Conservation (phyloP, 2,329 filamentous ascomycete species). For the Corynespora cassiicola region DNA sequence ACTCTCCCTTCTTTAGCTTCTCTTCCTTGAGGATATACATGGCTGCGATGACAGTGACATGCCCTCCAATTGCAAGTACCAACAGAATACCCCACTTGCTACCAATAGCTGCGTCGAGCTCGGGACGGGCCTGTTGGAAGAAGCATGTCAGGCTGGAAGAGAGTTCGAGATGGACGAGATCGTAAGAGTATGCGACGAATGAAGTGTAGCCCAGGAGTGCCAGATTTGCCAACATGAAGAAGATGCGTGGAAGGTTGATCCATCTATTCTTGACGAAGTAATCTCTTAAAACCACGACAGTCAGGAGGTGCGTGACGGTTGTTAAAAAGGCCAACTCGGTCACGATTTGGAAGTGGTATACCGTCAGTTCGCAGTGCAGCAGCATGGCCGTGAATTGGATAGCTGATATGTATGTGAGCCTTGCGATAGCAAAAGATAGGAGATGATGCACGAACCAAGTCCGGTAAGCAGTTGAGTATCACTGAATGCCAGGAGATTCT, state of each 20-base stretch:
- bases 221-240: constrained; percentile 40
- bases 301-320: constrained; percentile 36
- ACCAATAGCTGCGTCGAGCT: constrained; percentile 27
- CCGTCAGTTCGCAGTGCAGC: constrained; percentile 35
- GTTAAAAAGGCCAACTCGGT: constrained; percentile 38
- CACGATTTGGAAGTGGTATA: constrained; percentile 40
- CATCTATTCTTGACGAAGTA: constrained; percentile 40
- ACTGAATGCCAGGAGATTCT: constrained; percentile 37
- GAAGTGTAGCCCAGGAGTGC: constrained; percentile 36
- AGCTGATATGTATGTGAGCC: too few relatives aligned
- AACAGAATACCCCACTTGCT: constrained; percentile 34
- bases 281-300: constrained; percentile 32
- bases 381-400: constrained; percentile 40
- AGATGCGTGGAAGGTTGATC: constrained; percentile 39
- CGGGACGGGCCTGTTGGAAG: constrained; percentile 28
- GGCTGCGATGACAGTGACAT: constrained; percentile 34
- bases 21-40: constrained; percentile 33
- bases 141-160: constrained; percentile 33
- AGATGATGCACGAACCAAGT: too few relatives aligned
- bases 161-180: constrained; percentile 26
- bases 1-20: constrained; percentile 20
- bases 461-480: constrained; percentile 40
- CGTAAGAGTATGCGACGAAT: constrained; percentile 37
- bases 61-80: constrained; percentile 36
- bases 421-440: too few relatives aligned